Conservation (phyloP, 257 asterid species). For the Solanum piurae region DNA sequence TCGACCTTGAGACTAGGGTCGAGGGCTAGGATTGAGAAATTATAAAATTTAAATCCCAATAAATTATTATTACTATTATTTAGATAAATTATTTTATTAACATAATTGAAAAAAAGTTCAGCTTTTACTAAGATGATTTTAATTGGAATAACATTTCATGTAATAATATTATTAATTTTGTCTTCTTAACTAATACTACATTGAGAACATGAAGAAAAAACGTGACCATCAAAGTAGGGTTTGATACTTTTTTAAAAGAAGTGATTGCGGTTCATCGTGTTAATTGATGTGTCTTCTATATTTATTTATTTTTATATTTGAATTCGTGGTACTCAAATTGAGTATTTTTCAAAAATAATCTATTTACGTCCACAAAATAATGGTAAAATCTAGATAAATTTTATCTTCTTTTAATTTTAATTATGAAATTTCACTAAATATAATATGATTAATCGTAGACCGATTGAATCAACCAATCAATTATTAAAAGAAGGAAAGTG, state of each 20-base stretch:
- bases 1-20: background rate
- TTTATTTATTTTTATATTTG: too few species aligned
- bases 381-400: accelerated
- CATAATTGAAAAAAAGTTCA: too few species aligned
- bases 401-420: accelerated
- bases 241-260: accelerated
- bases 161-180: too few species aligned
- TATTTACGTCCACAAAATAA: accelerated
- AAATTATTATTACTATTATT: too few species aligned
- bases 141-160: background rate
- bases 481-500: background rate
- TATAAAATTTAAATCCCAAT: too few species aligned
- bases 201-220: too few species aligned
- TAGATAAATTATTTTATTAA: background rate
- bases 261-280: accelerated
- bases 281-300: too few species aligned
- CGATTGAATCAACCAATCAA: background rate
- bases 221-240: background rate
- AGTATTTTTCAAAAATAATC: accelerated
- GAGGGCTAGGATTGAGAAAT: background rate
- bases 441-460: too few species aligned
- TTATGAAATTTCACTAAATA: accelerated
- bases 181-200: too few species aligned
- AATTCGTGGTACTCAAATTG: too few species aligned
- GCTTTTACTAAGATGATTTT: background rate